Evolutionary conservation across 768 basidiomycete species (phyloP), one percentile per base, ranked within the genome.

Genomic region (Floccularia luteovirens): DNA sequence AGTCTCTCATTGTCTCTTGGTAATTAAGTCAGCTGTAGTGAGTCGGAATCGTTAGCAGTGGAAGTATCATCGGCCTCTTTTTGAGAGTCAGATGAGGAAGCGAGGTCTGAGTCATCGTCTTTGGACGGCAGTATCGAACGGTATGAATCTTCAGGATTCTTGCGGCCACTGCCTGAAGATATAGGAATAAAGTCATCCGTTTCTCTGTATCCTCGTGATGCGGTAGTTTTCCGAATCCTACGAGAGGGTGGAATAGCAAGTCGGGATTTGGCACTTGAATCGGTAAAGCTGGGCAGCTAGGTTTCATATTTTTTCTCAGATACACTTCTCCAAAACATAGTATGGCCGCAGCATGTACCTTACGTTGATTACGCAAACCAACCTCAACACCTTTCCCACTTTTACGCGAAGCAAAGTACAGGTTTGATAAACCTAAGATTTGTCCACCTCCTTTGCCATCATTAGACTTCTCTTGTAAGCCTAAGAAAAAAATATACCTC

Each of bases 161-260:
- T 38, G 23, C 38, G 44, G 39, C 57, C 42, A n/a, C 55, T 54
- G 12, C 60, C 59, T 12, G 77, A 68, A 13, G 75, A 64, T 6
- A 88, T 60, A 28, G 66, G 74, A 21, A 88, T 61, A 50, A 83
- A 79, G 6, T 82, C 83, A 44, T 84, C 73, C n/a, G 69, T 52
- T 56, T 86, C 84, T 42, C 74, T 61, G 51, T 79, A 75, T 50
- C 69, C 77, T 48, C 64, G 59, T 36, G 51, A 41, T 63, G 31
- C 53, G 31, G 58, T 43, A 27, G 67, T 53, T 19, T 57, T 49
- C 14, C 67, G 41, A n/a, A 83, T 53, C 39, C 67, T 69, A 38
- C 72, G 70, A 3, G 65, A 68, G 3, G 78, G 74, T 34, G 74
- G 61, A 17, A 68, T 61, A 3, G 70, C 60, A 4, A 89, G 65